phyloP scores from a whole-genome alignment of 2,329 filamentous ascomycete genomes.

The Coniochaeta prunicola region DNA sequence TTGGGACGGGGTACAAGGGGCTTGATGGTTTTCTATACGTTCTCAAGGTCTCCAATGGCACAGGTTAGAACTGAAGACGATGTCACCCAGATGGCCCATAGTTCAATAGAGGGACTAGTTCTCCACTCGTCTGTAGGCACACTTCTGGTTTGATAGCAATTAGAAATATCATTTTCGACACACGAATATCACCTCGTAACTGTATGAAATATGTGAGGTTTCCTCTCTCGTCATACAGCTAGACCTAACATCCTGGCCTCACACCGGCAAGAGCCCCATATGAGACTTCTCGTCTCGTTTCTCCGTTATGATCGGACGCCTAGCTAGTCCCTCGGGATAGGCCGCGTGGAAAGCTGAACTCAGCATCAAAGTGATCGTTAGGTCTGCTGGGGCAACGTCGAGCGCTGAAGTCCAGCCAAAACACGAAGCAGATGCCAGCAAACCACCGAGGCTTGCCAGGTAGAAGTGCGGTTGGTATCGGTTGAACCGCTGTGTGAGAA shows the following conservation, averaged over 20 bases:
- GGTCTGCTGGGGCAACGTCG: background rate
- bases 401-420: background rate
- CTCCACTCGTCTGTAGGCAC: too few relatives aligned
- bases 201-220: too few relatives aligned
- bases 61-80: background rate
- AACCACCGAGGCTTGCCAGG: background rate
- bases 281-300: background rate
- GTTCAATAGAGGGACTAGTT: too few relatives aligned
- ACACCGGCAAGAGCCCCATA: background rate
- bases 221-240: background rate
- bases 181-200: too few relatives aligned
- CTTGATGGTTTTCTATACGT: background rate
- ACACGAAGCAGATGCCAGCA: background rate
- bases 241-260: background rate
- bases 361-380: background rate
- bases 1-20: slow-evolving; percentile 10
- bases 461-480: background rate
- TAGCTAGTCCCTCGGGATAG: background rate
- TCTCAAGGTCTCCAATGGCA: background rate
- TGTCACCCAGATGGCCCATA: background rate
- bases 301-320: background rate
- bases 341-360: background rate
- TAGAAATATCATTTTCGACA: too few relatives aligned
- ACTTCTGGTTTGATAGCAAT: too few relatives aligned
- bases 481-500: background rate